Base-by-base conservation (phyloP, 371 early-diverging fungal genomes). In the Nematocida parisii region DNA sequence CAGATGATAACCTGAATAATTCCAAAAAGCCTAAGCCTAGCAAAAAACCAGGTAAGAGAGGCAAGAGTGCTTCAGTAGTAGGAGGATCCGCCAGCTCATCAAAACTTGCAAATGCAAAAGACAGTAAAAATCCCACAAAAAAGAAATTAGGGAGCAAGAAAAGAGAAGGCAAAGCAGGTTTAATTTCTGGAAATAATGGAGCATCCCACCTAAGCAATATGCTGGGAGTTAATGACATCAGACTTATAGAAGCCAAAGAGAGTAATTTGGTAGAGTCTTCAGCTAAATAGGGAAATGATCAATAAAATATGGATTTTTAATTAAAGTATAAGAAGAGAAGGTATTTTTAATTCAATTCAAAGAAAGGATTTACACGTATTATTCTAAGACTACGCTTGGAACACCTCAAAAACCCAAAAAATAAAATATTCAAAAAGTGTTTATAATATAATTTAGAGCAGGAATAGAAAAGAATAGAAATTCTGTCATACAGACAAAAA, bases 241-340 rank as follows among this genome's bases (percentile, higher is more conserved):
- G 64, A 45, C 22, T 64, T 11, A 42, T 64, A 40, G 44, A 9
- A 2, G 44, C 39, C 18, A 64, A 64, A 22, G 44, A 6, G 11
- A 64, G 64, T 27, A 64, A 64, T 45, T 22, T 64, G 22, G 33
- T 64, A 64, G 22, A 22, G 13, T 13, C 22, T 22, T 7, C 58
- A 22, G 11, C 11, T 7, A 58, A 58, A 33, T 42, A 42, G 42
- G 20, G 22, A 58, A 58, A 9, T 9, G 27, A n/a, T 58, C 11
- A 58, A 58, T 58, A 58, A 58, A 58, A n/a, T 58, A 58, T 58
- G 11, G 58, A 27, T 58, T 22, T 22, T 58, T 58, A 58, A 18
- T 50, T 50, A 50, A 50, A 50, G 33, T 33, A 33, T 33, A 33
- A 33, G 33, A 33, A 33, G 33, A 33, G 33, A 33, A 33, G 33